Evolutionary conservation across 202 grass and related monocot species (phyloP).

Genomic region (Panicum virgatum): DNA sequence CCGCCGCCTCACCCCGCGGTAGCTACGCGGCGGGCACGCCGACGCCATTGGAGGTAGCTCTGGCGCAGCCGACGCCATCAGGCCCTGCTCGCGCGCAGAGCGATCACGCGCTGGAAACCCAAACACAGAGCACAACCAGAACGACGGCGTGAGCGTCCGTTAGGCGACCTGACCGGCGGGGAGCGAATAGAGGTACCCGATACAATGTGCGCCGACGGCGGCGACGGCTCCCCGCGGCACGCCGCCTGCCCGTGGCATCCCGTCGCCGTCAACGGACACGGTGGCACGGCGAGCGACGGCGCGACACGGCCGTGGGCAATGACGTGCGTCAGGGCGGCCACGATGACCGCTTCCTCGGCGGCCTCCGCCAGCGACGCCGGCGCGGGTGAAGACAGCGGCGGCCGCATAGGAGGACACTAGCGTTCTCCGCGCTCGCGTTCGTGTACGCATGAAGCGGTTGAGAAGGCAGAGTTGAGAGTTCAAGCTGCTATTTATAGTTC

Average conservation of each 20-base stretch:
- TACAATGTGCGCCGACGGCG: not conserved
- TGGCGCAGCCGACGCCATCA: not conserved
- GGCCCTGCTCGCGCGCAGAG: not conserved
- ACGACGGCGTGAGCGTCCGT: not conserved
- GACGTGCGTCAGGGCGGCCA: constrained; percentile 33
- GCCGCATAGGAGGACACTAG: not conserved
- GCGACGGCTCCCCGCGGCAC: not conserved
- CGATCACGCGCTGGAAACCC: not conserved
- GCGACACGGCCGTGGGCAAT: not conserved
- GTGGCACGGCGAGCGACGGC: not conserved
- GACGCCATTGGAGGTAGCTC: not conserved
- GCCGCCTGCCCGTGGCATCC: not conserved
- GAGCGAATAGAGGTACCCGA: constrained; percentile 5
- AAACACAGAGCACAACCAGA: not conserved
- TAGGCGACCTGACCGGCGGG: not conserved
- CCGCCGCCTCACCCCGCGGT: constrained; percentile 60
- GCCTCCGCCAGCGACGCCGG: not conserved
- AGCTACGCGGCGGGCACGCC: not conserved
- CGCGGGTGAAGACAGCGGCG: not conserved
- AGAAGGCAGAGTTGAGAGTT: not conserved
- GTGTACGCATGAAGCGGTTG: not conserved
- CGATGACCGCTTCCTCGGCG: constrained; percentile 18
- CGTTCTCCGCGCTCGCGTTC: not conserved
- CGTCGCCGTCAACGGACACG: not conserved
- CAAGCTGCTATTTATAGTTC: not conserved